A percentile compares a stretch with the other conserved stretches of the same genome.
These are phyloP conservation scores for Lactuca sativa DNA, from an alignment of 129 eudicot species.

Conservation along the genomic window DNA sequence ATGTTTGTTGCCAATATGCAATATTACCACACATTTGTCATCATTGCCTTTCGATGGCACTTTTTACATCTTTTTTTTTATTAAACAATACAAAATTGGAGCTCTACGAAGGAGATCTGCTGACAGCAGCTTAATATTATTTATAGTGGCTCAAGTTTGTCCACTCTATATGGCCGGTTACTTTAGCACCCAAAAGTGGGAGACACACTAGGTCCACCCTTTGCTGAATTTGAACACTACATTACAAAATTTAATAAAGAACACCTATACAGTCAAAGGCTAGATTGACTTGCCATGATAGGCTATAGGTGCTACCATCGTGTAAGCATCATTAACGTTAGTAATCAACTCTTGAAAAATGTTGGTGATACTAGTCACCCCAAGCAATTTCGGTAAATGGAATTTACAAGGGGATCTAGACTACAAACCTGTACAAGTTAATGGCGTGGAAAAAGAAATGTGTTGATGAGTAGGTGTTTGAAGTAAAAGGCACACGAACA, in stretches of 20 bases:
- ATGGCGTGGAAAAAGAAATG: background rate
- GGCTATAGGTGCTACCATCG: conserved; percentile 32
- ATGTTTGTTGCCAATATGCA: conserved; percentile 10
- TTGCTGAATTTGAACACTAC: conserved; percentile 42
- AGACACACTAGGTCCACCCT: conserved; percentile 45
- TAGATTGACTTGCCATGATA: conserved; percentile 28
- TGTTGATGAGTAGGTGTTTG: too few relatives aligned
- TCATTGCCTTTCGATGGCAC: conserved; percentile 13
- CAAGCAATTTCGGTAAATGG: background rate
- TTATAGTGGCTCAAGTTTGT: conserved; percentile 22
- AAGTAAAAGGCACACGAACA: too few relatives aligned
- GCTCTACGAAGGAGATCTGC: conserved; percentile 23
- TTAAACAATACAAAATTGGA: conserved; percentile 1
- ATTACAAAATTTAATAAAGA: conserved; percentile 32
- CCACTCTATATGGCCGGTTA: conserved; percentile 29
- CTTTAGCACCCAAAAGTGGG: conserved; percentile 52
- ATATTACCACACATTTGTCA: conserved; percentile 14
- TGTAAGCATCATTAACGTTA: conserved; percentile 31
- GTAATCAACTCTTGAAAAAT: conserved; percentile 10
- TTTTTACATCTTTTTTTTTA: conserved; percentile 6
- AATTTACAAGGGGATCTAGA: too few relatives aligned
- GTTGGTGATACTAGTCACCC: background rate
- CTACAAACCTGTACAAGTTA: too few relatives aligned
- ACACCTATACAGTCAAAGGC: conserved; percentile 24
- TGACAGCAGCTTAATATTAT: conserved; percentile 25